Conservation (phyloP, 1,139 yeast genomes). For the Scheffersomyces illinoinensis region DNA sequence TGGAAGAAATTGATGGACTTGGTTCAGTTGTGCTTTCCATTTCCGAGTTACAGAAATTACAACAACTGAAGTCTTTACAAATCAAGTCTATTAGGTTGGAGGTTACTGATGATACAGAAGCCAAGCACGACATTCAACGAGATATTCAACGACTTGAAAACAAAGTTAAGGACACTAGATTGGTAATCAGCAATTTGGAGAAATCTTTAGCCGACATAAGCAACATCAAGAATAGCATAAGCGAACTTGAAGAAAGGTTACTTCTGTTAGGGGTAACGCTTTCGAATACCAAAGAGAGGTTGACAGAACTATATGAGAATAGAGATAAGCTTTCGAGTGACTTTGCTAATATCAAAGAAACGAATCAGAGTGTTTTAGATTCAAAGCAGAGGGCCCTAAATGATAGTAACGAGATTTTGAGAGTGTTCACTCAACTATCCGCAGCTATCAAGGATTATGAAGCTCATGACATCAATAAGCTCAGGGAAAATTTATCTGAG, state of each 20-base stretch:
- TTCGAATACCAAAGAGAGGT: constrained; percentile 12
- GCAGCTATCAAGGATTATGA: constrained; percentile 21
- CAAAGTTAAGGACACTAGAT: constrained; percentile 55
- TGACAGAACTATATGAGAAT: constrained; percentile 12
- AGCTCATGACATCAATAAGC: constrained; percentile 13
- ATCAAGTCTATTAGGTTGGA: constrained; percentile 48
- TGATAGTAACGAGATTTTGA: constrained; percentile 1
- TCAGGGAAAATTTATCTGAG: constrained; percentile 19
- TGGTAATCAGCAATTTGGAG: constrained; percentile 58
- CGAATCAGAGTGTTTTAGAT: constrained; percentile 20
- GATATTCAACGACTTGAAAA: constrained; percentile 53
- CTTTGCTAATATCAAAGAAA: constrained; percentile 20
- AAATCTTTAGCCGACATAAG: constrained; percentile 44
- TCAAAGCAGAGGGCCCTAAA: constrained; percentile 7
- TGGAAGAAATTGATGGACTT: constrained; percentile 39
- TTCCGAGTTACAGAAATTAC: constrained; percentile 54
- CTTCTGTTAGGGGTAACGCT: neutral
- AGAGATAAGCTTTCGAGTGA: constrained; percentile 14
- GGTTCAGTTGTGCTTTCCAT: constrained; percentile 32
- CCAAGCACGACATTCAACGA: constrained; percentile 49
- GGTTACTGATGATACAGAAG: constrained; percentile 45
- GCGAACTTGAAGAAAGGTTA: constrained; percentile 13
- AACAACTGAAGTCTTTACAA: constrained; percentile 41
- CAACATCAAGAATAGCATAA: constrained; percentile 17
- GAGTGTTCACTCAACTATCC: constrained; percentile 8